Conservation (phyloP, 2,329 filamentous ascomycete species). For the Macroventuria anomochaeta region DNA sequence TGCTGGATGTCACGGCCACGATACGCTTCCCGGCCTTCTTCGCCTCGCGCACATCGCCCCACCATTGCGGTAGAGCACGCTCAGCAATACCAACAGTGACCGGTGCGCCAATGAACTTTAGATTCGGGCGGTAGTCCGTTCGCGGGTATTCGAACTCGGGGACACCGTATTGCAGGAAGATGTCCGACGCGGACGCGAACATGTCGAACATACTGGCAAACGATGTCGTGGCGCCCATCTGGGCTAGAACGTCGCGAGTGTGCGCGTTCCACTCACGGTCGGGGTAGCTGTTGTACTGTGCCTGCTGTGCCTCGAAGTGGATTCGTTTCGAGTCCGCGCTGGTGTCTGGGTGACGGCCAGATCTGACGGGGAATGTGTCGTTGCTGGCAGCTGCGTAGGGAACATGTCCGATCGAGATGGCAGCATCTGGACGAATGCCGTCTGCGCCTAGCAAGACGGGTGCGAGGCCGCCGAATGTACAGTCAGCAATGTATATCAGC, state of each 20-base stretch:
- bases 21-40: slow-evolving; percentile 49
- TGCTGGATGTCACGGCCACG: slow-evolving; percentile 58
- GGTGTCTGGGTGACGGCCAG: slow-evolving; percentile 18
- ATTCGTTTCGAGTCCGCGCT: slow-evolving; percentile 9
- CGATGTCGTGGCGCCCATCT: slow-evolving; percentile 4
- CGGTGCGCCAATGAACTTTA: slow-evolving; percentile 53
- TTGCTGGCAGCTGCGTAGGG: slow-evolving; percentile 17
- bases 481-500: slow-evolving; percentile 55
- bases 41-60: slow-evolving; percentile 50
- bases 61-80: slow-evolving; percentile 53
- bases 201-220: slow-evolving; percentile 29
- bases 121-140: slow-evolving; percentile 46
- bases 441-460: slow-evolving; percentile 40
- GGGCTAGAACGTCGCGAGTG: slow-evolving; percentile 14
- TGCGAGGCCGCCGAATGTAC: slow-evolving; percentile 46
- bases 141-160: slow-evolving; percentile 46
- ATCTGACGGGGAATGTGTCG: slow-evolving; percentile 23
- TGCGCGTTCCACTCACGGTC: slow-evolving; percentile 24
- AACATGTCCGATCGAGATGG: slow-evolving; percentile 51
- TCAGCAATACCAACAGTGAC: slow-evolving; percentile 12
- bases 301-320: slow-evolving; percentile 15
- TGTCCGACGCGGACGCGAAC: slow-evolving; percentile 23
- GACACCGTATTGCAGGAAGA: slow-evolving; percentile 44
- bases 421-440: slow-evolving; percentile 47
- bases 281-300: slow-evolving; percentile 5